Percentiles rank a stretch among this genome's conserved stretches.
Conservation (phyloP, 2,329 filamentous ascomycete genomes). For the Juglanconis juglandina region DNA sequence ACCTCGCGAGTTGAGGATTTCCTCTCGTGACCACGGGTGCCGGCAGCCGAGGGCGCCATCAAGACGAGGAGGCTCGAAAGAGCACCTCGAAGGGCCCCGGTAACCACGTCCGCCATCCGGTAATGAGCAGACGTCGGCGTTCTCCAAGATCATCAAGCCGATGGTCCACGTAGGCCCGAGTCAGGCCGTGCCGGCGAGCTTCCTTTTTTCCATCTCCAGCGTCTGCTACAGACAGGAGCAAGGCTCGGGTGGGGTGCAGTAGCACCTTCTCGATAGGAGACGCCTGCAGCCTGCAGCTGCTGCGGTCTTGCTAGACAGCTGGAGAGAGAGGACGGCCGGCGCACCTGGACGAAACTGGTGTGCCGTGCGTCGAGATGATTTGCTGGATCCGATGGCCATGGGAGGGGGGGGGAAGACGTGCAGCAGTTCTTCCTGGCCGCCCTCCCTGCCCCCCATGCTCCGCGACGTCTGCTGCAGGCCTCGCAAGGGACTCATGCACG, state of each 20-base stretch:
- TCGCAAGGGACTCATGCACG: slow-evolving; percentile 14
- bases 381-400: neutral
- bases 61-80: neutral
- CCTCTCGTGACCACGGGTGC: neutral
- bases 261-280: slow-evolving; percentile 1
- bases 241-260: neutral
- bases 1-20: neutral
- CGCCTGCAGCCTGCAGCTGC: neutral
- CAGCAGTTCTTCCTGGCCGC: neutral
- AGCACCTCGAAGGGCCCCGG: neutral
- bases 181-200: neutral
- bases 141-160: slow-evolving; percentile 98
- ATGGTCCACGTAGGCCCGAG: slow-evolving; percentile 43
- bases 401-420: neutral
- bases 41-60: neutral
- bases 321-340: neutral
- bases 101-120: no score
- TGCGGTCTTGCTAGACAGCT: neutral
- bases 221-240: neutral
- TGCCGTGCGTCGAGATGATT: neutral
- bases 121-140: slow-evolving; percentile 77
- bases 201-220: neutral
- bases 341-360: neutral
- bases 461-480: slow-evolving; percentile 2
- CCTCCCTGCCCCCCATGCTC: neutral